Base-by-base conservation (phyloP, 1,284 basidiomycete genomes). In the Caloboletus firmus region DNA sequence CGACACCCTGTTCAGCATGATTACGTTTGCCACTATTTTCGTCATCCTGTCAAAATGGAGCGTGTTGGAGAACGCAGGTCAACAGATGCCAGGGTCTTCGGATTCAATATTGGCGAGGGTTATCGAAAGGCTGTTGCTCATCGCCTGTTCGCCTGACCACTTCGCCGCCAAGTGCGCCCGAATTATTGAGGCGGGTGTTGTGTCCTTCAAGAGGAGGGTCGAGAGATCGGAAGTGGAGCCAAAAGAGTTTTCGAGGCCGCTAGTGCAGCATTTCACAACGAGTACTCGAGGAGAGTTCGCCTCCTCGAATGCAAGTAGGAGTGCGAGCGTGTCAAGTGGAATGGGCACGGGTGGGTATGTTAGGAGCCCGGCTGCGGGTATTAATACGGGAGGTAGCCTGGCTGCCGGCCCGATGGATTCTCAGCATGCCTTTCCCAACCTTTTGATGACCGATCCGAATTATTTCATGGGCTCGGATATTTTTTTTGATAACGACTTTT, bases 31-130 rank as follows among this genome's bases (percentile, higher is more conserved):
- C 30, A 71, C 76, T 4, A 65, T 74, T 2, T 76, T 69, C 50
- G 56, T 79, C 40, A 64, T 77, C 45, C 63, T 75, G 17, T 67
- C 70, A 41, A 78, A 78, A 57, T 74, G 76, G 63, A 68, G 64
- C 40, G 57, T 75, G 12, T 59, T 72, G 34, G 71, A 77, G 51
- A 64, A 70, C 17, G 60, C 62, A 0, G 65, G 64, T 12, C 60
- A 67, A 46, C 66, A 66, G 18, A 59, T 79, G 34, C 68, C 71
- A 5, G 76, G 76, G 9, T 68, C 69, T 17, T 74, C 70, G 36
- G 75, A 76, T 45, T 56, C 65, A 10, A 65, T 79, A 35, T 59
- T 79, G 51, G 55, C 58, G 7, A 71, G 64, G 55, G 66, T 63
- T 4, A 63, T 75, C 12, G 71, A 72, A 46, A 67, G 65, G 39